phyloP scores from a whole-genome alignment of 768 basidiomycete species.

The Amanita phalloides region DNA sequence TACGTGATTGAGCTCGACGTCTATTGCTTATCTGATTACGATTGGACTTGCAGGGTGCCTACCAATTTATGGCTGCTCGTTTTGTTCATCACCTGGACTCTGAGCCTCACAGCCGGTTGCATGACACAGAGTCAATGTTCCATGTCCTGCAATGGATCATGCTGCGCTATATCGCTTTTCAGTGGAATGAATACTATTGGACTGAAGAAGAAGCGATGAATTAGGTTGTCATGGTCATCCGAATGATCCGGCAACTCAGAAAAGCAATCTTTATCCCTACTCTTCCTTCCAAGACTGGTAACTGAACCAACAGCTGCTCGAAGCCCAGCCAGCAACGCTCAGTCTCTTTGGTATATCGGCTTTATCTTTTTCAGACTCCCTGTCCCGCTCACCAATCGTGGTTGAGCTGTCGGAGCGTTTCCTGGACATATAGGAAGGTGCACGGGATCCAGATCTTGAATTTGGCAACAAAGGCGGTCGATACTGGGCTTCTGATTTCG shows the following conservation, averaged over 20 bases:
- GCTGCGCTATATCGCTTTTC: conserved; percentile 15
- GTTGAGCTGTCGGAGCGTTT: conserved; percentile 52
- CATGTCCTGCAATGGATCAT: no score
- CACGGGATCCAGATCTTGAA: conserved; percentile 30
- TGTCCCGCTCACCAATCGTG: conserved; percentile 24
- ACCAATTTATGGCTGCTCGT: no score
- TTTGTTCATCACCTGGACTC: no score
- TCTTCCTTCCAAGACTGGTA: conserved; percentile 35
- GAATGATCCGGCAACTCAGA: conserved; percentile 41
- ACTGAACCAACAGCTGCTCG: conserved; percentile 53
- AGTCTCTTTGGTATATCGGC: conserved; percentile 24
- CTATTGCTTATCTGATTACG: no score
- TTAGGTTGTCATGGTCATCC: conserved; percentile 16
- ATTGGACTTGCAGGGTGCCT: no score
- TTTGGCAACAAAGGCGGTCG: conserved; percentile 30
- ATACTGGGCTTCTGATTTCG: conserved; percentile 17
- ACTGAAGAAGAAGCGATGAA: conserved; percentile 2
- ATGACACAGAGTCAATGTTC: no score
- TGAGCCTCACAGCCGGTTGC: no score
- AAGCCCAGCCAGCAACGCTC: conserved; percentile 56
- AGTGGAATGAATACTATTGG: conserved; percentile 7
- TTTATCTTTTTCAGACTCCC: conserved; percentile 22
- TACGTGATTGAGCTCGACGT: no score
- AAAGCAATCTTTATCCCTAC: conserved; percentile 36
- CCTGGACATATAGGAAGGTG: conserved; percentile 49